These are phyloP conservation scores for Cyclocybe cylindracea DNA, from an alignment of 768 basidiomycete species.

Conservation along the genomic window DNA sequence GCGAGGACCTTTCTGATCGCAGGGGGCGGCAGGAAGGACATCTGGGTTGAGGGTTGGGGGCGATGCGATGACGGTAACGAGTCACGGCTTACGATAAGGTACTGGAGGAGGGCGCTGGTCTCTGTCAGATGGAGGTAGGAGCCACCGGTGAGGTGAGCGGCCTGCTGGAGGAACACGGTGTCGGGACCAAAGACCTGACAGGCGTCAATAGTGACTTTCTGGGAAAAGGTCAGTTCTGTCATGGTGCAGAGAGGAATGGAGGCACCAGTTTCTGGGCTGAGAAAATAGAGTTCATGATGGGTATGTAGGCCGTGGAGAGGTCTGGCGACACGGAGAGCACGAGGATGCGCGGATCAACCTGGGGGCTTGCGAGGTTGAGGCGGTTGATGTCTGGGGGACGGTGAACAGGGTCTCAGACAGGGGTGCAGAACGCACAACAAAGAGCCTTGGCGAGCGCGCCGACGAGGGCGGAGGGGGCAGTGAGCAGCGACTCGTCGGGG, in stretches of 20 bases:
- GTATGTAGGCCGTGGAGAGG: slow-evolving; percentile 88
- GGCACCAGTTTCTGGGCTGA: slow-evolving; percentile 93
- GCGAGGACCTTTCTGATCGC: slow-evolving; percentile 76
- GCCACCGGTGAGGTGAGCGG: slow-evolving; percentile 92
- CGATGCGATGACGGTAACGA: slow-evolving; percentile 2
- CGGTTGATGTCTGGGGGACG: slow-evolving; percentile 41
- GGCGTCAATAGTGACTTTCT: slow-evolving; percentile 98
- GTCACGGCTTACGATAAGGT: slow-evolving; percentile 62
- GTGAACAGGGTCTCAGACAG: slow-evolving; percentile 1
- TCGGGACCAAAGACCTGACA: slow-evolving; percentile 90
- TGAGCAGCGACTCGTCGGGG: slow-evolving; percentile 48
- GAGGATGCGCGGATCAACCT: slow-evolving; percentile 39
- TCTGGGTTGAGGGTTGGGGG: slow-evolving; percentile 48
- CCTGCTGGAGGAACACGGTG: slow-evolving; percentile 96
- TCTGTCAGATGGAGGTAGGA: slow-evolving; percentile 86
- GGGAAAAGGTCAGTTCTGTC: slow-evolving; percentile 12
- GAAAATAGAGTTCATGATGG: slow-evolving; percentile 99
- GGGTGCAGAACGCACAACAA: slow-evolving; percentile 63
- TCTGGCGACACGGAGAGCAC: slow-evolving; percentile 94
- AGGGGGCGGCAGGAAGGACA: slow-evolving; percentile 65
- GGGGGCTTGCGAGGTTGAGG: slow-evolving; percentile 28
- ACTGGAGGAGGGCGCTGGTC: slow-evolving; percentile 87
- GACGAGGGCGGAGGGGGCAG: slow-evolving; percentile 68
- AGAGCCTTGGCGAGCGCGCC: slow-evolving; percentile 90
- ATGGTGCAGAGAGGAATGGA: slow-evolving; percentile 3